These are phyloP conservation scores for Fomes fomentarius DNA, from an alignment of 1,284 basidiomycete genomes.

Conservation along the genomic window DNA sequence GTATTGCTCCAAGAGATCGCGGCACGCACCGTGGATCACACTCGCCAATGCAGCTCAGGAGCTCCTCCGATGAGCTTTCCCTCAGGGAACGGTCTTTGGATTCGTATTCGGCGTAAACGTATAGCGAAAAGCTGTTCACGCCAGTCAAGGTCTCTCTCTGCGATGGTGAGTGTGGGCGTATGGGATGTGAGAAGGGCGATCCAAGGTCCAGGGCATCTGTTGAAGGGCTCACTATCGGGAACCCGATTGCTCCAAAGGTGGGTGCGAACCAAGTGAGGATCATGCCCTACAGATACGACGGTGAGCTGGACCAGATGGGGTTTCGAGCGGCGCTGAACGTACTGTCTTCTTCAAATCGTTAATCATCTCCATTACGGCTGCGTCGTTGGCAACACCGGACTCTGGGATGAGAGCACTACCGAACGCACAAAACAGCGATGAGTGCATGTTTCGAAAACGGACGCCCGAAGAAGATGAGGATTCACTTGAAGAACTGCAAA, in stretches of 20 bases:
- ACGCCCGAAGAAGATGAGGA: background rate
- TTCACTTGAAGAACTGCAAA: background rate
- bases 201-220: background rate
- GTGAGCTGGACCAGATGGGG: no score
- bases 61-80: background rate
- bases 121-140: constrained; percentile 10
- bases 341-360: constrained; percentile 10
- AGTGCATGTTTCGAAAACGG: no score
- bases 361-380: no score
- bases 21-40: constrained; percentile 15
- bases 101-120: constrained; percentile 8
- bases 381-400: no score
- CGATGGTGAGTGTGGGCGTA: no score
- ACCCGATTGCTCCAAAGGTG: constrained; percentile 21
- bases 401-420: constrained; percentile 19
- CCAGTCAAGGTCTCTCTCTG: constrained; percentile 9
- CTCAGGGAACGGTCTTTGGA: no score
- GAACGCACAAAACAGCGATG: no score
- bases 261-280: constrained; percentile 24
- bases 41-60: background rate
- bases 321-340: no score
- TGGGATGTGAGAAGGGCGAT: no score
- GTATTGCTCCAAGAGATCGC: no score
- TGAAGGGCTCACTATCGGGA: constrained; percentile 17
- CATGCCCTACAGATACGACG: constrained; percentile 9